Evolutionary conservation across 2,329 filamentous ascomycete genomes (phyloP), one percentile per base, ranked within the genome.

Genomic region (Thermothelomyces thermophilus): DNA sequence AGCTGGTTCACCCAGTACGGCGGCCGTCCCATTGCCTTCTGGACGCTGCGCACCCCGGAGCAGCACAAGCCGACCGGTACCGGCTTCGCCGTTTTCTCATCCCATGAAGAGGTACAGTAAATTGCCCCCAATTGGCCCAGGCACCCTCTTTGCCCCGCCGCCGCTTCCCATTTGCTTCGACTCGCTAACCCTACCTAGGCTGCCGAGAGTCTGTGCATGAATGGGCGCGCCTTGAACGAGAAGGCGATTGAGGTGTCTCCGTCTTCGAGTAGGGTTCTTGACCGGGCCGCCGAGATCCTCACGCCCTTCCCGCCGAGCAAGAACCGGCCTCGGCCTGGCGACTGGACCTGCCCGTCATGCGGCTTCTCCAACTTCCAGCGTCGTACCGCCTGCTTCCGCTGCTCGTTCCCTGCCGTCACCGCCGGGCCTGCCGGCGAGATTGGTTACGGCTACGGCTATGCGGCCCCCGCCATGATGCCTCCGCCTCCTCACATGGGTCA

Each of bases 1-100:
- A 96, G 90, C 72, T 98, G 93, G 93, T 98, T 97, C 67, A 98
- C 93, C 26, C 93, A 98, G 70, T 98, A 95, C 66, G 93, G 93
- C 57, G 93, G 93, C 43, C 87, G 93, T 37, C 93, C 93, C 26
- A 98, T 98, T 71, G 93, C 93, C 17, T 98, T 98, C 73, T 98
- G 93, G 93, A 98, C 93, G 16, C 79, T 98, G 44, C 87, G 91
- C 55, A 98, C 93, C 13, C 93, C 93, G 3, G 93, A 98, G 70
- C 93, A 97, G 72, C 93, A 97, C 72, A 98, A 98, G 76, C 93
- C 93, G n/a, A 98, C 93, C 9, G 93, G 93, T 37, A 95, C 91
- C 48, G 93, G 93, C 47, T 98, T 98, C 70, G 93, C 93, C 43
- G 91, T 98, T 50, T 98, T 98, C 67, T 97, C 93, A 56, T 97